Conservation (phyloP, 768 basidiomycete genomes). For the Crassisporium funariophilum region DNA sequence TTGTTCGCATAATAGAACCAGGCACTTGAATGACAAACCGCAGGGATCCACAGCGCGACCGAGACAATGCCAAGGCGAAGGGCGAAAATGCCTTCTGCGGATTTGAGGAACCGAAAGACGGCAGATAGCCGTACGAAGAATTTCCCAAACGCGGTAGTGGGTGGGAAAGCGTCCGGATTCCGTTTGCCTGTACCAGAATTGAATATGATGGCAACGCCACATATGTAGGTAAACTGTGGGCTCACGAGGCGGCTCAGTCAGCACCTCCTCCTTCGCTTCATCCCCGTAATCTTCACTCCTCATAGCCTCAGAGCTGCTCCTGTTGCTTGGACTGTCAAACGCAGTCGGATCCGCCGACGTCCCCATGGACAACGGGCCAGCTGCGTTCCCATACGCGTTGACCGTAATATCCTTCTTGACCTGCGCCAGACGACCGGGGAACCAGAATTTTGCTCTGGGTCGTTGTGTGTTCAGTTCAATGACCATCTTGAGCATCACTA, state of each 20-base stretch:
- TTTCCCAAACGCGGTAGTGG: constrained; percentile 36
- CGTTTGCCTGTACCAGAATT: constrained; percentile 13
- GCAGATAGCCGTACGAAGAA: constrained; percentile 32
- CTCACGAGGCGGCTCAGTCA: constrained; percentile 15
- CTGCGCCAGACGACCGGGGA: constrained; percentile 43
- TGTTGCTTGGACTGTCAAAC: constrained; percentile 22
- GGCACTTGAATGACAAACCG: constrained; percentile 37
- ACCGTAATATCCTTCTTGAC: constrained; percentile 37
- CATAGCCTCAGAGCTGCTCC: background rate
- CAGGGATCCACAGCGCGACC: constrained; percentile 44
- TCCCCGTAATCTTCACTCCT: constrained; percentile 13
- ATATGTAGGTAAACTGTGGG: background rate
- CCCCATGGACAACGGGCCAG: constrained; percentile 37
- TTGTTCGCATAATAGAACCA: constrained; percentile 47
- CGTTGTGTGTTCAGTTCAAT: constrained; percentile 38
- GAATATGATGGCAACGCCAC: background rate
- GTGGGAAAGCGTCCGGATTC: constrained; percentile 47
- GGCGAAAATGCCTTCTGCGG: constrained; percentile 43
- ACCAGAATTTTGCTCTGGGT: constrained; percentile 41
- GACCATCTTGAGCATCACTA: constrained; percentile 32
- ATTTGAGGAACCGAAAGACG: constrained; percentile 40
- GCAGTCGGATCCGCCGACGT: constrained; percentile 36
- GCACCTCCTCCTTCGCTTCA: constrained; percentile 17
- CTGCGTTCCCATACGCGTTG: constrained; percentile 24
- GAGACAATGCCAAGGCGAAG: constrained; percentile 41